phyloP scores from a whole-genome alignment of 2,329 filamentous ascomycete genomes.

The Exophiala viscosa region DNA sequence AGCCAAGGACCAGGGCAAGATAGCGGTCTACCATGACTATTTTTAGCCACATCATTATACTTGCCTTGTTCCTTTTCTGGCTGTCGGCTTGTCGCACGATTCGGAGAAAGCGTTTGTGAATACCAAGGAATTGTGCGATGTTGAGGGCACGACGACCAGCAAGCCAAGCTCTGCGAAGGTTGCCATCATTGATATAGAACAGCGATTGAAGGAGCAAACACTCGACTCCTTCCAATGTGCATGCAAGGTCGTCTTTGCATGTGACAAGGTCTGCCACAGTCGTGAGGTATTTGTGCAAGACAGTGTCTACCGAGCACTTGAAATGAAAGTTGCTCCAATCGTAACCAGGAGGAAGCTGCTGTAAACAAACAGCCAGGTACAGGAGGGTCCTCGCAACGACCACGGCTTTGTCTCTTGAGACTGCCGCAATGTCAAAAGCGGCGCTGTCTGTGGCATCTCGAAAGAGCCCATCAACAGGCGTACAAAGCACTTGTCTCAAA shows the following conservation, averaged over 20 bases:
- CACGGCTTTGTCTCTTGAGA: constrained; percentile 38
- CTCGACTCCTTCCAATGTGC: constrained; percentile 39
- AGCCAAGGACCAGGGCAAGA: constrained; percentile 40
- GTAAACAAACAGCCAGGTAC: constrained; percentile 45
- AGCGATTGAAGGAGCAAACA: constrained; percentile 42
- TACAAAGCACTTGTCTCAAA: constrained; percentile 35
- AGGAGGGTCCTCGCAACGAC: constrained; percentile 47
- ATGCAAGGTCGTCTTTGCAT: constrained; percentile 37
- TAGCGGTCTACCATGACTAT: constrained; percentile 38
- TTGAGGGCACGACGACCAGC: constrained; percentile 37
- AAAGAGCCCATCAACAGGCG: constrained; percentile 36
- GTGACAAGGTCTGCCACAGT: constrained; percentile 34
- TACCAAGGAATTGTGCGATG: constrained; percentile 41
- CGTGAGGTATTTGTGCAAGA: constrained; percentile 33
- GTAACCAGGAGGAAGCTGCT: constrained; percentile 41
- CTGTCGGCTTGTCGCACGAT: constrained; percentile 26
- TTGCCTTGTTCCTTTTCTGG: not conserved
- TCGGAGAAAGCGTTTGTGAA: constrained; percentile 30
- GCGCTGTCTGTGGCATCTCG: not conserved
- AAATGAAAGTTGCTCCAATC: not conserved
- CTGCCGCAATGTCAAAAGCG: constrained; percentile 33
- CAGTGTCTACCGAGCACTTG: not conserved
- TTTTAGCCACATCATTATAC: constrained; percentile 37
- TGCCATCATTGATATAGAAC: constrained; percentile 39
- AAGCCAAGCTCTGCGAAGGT: constrained; percentile 40